Conservation (phyloP, 225 moss, liverwort and hornwort species). For the Rhytidiadelphus loreus region DNA sequence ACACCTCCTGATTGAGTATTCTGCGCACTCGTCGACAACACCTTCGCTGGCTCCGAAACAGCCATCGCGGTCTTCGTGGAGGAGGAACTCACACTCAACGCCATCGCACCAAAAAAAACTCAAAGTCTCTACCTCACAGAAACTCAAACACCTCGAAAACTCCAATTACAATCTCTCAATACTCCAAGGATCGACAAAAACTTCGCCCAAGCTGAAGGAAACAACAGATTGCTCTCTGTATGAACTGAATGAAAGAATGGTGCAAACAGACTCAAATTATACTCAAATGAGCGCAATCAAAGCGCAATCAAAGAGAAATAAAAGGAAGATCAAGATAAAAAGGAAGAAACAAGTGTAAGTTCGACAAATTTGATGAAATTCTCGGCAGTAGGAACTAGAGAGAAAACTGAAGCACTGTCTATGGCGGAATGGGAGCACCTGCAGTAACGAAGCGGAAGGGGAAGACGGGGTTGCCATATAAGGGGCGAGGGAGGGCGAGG, state of each 20-base stretch:
- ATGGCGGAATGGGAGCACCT: not conserved
- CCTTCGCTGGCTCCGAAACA: not conserved
- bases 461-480: not conserved
- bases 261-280: not conserved
- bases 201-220: not conserved
- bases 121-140: not conserved
- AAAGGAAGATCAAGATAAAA: not conserved
- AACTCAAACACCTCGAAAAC: not conserved
- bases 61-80: not conserved
- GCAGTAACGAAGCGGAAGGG: rapidly evolving
- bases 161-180: not conserved
- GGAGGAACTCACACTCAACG: conserved; percentile 20
- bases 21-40: not conserved
- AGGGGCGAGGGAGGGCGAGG: not conserved
- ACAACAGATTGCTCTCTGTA: not conserved
- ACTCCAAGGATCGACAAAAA: not conserved
- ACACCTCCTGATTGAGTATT: not conserved
- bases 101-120: not conserved
- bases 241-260: not conserved
- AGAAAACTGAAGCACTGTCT: too few relatives aligned
- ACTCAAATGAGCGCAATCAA: not conserved
- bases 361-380: not conserved
- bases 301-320: not conserved
- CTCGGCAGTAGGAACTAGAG: not conserved
- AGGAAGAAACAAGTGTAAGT: not conserved